Evolutionary conservation across 768 basidiomycete genomes (phyloP).

Genomic region (Kwoniella sp.): DNA sequence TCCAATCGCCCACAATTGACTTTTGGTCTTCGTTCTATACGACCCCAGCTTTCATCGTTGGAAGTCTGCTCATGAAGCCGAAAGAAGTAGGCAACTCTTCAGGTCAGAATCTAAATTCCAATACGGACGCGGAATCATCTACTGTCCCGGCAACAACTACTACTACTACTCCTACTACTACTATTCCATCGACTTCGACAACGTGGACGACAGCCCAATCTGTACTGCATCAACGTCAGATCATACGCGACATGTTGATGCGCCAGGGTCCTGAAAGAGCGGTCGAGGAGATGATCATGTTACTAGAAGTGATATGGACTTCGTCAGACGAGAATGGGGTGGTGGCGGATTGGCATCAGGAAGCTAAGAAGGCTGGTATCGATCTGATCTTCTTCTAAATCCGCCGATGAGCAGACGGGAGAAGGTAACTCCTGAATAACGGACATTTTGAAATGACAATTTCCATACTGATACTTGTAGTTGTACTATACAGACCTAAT

Average conservation of each 20-base stretch:
- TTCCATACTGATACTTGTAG: too few relatives aligned
- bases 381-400: slow-evolving; percentile 5
- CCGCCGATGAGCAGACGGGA: too few relatives aligned
- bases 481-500: too few relatives aligned
- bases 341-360: slow-evolving; percentile 1
- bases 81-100: too few relatives aligned
- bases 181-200: background rate
- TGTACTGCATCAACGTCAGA: background rate
- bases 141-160: background rate
- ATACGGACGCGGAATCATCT: too few relatives aligned
- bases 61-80: background rate
- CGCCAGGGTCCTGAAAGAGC: slow-evolving; percentile 1
- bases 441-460: too few relatives aligned
- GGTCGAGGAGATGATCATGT: slow-evolving; percentile 1
- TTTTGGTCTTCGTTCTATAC: slow-evolving; percentile 3
- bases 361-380: background rate
- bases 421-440: too few relatives aligned
- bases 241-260: background rate
- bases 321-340: background rate
- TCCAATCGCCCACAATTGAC: background rate
- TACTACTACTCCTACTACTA: background rate
- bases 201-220: background rate
- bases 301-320: background rate
- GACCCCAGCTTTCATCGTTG: slow-evolving; percentile 3
- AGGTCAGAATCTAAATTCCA: too few relatives aligned